Conservation (phyloP, 805 yeast genomes). For the Hyphopichia homilentoma region DNA sequence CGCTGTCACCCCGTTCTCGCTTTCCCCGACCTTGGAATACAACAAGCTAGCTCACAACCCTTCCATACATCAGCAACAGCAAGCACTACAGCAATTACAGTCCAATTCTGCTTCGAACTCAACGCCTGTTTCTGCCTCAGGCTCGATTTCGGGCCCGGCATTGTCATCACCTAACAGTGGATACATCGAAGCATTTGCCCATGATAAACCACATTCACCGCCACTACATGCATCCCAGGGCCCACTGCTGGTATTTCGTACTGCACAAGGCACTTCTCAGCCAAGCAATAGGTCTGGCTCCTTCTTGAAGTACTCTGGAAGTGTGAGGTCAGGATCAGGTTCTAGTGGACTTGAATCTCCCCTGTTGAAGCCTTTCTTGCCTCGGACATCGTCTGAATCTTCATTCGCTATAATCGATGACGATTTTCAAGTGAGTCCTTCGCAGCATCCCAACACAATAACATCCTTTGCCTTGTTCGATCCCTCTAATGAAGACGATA, state of each 20-base stretch:
- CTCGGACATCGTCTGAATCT: constrained; percentile 51
- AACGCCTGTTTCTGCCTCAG: not conserved
- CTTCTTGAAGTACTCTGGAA: constrained; percentile 3
- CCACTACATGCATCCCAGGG: not conserved
- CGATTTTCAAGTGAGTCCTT: constrained; percentile 34
- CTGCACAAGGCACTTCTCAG: constrained; percentile 1
- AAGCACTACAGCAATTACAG: constrained; percentile 1
- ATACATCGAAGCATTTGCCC: constrained; percentile 9
- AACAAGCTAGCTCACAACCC: constrained; percentile 11
- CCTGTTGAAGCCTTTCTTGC: constrained; percentile 41
- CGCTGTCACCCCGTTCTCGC: constrained; percentile 43
- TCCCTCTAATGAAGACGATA: constrained; percentile 50
- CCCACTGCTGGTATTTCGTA: no score
- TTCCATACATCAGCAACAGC: constrained; percentile 9
- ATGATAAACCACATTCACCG: constrained; percentile 1
- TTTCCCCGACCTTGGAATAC: constrained; percentile 37
- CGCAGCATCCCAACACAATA: constrained; percentile 16
- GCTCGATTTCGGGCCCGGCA: not conserved
- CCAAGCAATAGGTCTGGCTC: constrained; percentile 5
- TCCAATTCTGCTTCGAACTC: constrained; percentile 1
- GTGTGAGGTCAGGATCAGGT: constrained; percentile 22
- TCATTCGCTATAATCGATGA: constrained; percentile 56
- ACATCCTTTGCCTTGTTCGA: constrained; percentile 64
- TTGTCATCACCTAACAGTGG: constrained; percentile 12
- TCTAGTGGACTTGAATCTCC: constrained; percentile 49